These are phyloP conservation scores for Didymella keratinophila DNA, from an alignment of 2,329 filamentous ascomycete genomes.

Conservation along the genomic window DNA sequence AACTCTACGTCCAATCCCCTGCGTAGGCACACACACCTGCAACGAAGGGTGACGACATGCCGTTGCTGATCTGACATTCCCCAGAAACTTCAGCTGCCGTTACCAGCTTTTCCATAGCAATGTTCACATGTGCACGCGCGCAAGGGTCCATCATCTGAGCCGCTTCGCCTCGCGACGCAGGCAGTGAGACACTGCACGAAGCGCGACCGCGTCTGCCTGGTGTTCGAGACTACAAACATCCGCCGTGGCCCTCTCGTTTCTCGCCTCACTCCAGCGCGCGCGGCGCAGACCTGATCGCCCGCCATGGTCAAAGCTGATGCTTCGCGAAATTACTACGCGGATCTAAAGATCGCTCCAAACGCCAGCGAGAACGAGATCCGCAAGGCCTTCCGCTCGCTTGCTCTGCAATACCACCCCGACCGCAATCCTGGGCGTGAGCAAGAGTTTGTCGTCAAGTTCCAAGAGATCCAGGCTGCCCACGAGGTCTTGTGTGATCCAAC, in stretches of 20 bases:
- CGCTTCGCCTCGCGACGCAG: slow-evolving; percentile 41
- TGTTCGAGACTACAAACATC: slow-evolving; percentile 19
- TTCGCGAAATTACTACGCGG: slow-evolving; percentile 82
- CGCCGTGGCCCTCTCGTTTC: slow-evolving; percentile 4
- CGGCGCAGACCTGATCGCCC: slow-evolving; percentile 17
- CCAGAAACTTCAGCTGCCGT: slow-evolving; percentile 10
- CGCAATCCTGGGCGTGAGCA: slow-evolving; percentile 83
- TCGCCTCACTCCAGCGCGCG: slow-evolving; percentile 9
- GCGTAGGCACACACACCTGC: slow-evolving; percentile 18
- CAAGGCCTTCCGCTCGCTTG: slow-evolving; percentile 85
- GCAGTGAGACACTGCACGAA: slow-evolving; percentile 30
- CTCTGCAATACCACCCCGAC: slow-evolving; percentile 86
- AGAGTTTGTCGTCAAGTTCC: slow-evolving; percentile 82
- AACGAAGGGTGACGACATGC: slow-evolving; percentile 19
- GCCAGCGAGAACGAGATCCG: slow-evolving; percentile 80
- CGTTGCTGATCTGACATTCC: slow-evolving; percentile 10
- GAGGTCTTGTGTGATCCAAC: slow-evolving; percentile 73
- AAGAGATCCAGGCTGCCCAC: slow-evolving; percentile 84
- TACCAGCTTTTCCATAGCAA: slow-evolving; percentile 23
- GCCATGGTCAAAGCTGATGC: slow-evolving; percentile 73
- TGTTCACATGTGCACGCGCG: slow-evolving; percentile 40
- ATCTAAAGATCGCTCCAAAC: slow-evolving; percentile 74
- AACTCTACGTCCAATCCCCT: slow-evolving; percentile 19
- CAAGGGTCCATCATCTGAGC: slow-evolving; percentile 43
- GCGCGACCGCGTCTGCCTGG: slow-evolving; percentile 30